phyloP scores from a whole-genome alignment of 2,329 filamentous ascomycete genomes.

The Arthrobotrys pseudoclavata region DNA sequence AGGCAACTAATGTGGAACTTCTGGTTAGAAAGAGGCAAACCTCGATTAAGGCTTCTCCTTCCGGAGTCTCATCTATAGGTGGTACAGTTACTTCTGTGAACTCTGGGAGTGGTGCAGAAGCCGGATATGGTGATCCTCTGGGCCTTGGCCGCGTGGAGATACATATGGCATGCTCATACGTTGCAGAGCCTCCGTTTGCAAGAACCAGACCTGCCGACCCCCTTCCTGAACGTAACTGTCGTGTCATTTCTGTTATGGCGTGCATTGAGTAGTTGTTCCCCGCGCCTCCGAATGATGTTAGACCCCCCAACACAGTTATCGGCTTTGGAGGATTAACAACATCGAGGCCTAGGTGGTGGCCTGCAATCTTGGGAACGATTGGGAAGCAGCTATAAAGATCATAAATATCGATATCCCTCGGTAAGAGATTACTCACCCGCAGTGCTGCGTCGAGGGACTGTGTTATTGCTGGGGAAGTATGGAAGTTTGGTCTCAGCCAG shows the following conservation, averaged over 20 bases:
- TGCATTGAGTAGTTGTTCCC: constrained; percentile 81
- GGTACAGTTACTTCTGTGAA: constrained; percentile 67
- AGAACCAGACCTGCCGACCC: constrained; percentile 72
- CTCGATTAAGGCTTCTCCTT: constrained; percentile 71
- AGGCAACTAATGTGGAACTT: neutral
- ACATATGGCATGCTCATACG: constrained; percentile 75
- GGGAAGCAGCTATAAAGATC: constrained; percentile 80
- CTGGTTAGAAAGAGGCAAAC: constrained; percentile 65
- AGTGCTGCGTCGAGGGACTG: constrained; percentile 72
- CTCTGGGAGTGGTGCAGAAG: constrained; percentile 68
- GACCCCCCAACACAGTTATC: constrained; percentile 74
- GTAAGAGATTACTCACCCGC: constrained; percentile 68
- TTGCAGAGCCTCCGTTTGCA: constrained; percentile 76
- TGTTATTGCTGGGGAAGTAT: constrained; percentile 73
- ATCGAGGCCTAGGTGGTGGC: constrained; percentile 72
- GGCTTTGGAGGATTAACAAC: constrained; percentile 69
- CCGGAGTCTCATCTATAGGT: constrained; percentile 66
- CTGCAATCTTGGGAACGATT: constrained; percentile 77
- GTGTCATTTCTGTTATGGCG: constrained; percentile 72
- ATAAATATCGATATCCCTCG: constrained; percentile 72
- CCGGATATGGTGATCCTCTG: constrained; percentile 68
- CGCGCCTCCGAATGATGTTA: constrained; percentile 78
- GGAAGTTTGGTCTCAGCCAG: constrained; percentile 74
- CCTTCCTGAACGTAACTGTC: constrained; percentile 69
- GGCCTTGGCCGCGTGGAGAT: constrained; percentile 69